Percentiles rank a stretch among this genome's conserved stretches.
phyloP scores from a whole-genome alignment of 192 early-diverging fungal genomes.

The Diversispora epigaea region DNA sequence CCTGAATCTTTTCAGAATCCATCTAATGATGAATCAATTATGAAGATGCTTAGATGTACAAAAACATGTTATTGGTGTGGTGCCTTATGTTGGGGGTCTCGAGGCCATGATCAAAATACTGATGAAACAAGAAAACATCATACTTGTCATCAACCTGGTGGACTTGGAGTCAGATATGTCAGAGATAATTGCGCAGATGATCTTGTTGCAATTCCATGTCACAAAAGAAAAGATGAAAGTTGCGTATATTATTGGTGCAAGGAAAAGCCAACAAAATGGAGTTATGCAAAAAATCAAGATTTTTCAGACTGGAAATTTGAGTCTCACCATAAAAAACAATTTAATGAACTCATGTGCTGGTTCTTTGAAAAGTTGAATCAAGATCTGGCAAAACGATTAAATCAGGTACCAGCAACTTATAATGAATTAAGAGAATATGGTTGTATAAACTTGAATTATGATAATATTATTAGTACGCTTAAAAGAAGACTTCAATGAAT shows the following conservation, averaged over 20 bases:
- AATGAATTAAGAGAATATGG: not conserved
- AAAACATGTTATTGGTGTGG: not conserved
- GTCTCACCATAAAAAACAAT: not conserved
- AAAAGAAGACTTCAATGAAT: not conserved
- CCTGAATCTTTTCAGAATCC: slow-evolving; percentile 13
- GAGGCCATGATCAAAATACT: not conserved
- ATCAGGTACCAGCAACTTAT: not conserved
- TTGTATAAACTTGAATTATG: not conserved
- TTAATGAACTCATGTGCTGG: slow-evolving; percentile 33
- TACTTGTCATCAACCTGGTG: slow-evolving; percentile 22
- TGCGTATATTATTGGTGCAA: not conserved
- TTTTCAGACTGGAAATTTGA: slow-evolving; percentile 33
- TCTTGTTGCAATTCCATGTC: slow-evolving; percentile 10
- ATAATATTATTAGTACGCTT: too few species aligned
- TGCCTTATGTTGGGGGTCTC: too few species aligned
- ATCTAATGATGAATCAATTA: slow-evolving; percentile 16
- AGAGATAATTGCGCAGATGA: not conserved
- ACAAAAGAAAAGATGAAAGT: not conserved
- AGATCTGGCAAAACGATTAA: not conserved
- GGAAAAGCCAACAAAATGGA: not conserved
- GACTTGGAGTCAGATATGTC: not conserved
- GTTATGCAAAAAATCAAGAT: not conserved
- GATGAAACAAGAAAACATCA: slow-evolving; percentile 29
- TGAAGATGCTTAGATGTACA: slow-evolving; percentile 24
- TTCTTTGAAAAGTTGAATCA: slow-evolving; percentile 30